Evolutionary conservation across 345 rosid species (phyloP), one percentile per base, ranked within the genome.

Genomic region (Populus tremula): DNA sequence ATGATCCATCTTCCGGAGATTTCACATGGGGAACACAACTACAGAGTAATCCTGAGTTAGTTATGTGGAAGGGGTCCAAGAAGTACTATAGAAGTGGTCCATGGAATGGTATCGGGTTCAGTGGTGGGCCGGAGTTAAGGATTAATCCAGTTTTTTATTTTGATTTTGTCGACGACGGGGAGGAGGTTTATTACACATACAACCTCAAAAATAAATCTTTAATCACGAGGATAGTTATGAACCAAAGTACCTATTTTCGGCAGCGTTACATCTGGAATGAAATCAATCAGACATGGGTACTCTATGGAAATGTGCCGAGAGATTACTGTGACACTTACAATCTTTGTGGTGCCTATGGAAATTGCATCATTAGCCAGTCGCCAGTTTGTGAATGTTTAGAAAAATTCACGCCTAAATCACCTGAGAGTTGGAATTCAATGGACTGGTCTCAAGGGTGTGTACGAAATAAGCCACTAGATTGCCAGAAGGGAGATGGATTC

Each of bases 1-100:
- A 43, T 65, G 71, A 75, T 75, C 77, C 77, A n/a, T 64, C 77
- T 17, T 21, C 53, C 1, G 77, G 77, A 45, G 71, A 75, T 29
- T 75, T 75, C 31, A 11, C 21, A 3, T 74, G 77, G 77, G 35
- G 29, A 41, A 11, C 43, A 18, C 14, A 27, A 63, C 21, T 29
- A 8, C 70, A 70, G 65, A 29, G 31, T 43, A 59, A 59, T 63
- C 75, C 75, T 59, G 75, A 77, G 59, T 6, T 5, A 17, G 39
- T 39, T 14, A 70, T 70, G 47, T 38, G 80, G 75, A 61, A 27
- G 21, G 80, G 74, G 20, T 56, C 80, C 2, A 33, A 62, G 5
- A 77, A 33, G 12, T 38, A 14, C 20, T 70, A 41, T 59, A 70
- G 68, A 31, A 41, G 67, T 17, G 80, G 80, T 1, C 80, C 80